These are phyloP conservation scores for Magnusiomyces sp. DNA, from an alignment of 1,139 yeast genomes.

Conservation along the genomic window DNA sequence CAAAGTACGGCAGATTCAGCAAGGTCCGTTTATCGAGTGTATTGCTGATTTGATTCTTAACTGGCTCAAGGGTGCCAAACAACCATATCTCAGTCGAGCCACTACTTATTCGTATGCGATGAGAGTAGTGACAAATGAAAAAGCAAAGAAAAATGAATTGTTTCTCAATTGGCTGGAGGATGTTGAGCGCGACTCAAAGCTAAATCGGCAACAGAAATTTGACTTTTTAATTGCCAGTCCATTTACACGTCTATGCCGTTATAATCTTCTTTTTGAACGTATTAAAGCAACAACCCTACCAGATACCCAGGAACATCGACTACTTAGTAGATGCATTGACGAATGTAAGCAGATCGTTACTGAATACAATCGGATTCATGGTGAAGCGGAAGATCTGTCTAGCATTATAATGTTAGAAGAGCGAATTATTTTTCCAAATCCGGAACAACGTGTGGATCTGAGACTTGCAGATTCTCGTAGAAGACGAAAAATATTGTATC, in stretches of 20 bases:
- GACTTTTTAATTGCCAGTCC: conserved; percentile 59
- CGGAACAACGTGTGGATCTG: conserved; percentile 34
- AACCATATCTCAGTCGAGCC: conserved; percentile 53
- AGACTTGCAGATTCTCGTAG: conserved; percentile 44
- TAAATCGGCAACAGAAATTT: conserved; percentile 32
- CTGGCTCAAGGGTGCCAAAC: conserved; percentile 57
- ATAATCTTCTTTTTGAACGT: conserved; percentile 59
- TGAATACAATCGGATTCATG: conserved; percentile 41
- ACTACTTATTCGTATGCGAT: conserved; percentile 31
- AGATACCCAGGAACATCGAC: conserved; percentile 47
- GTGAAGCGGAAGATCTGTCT: conserved; percentile 36
- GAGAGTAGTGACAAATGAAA: conserved; percentile 29
- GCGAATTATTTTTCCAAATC: conserved; percentile 34
- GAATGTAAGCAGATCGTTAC: conserved; percentile 39
- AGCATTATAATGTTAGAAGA: conserved; percentile 31
- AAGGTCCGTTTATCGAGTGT: conserved; percentile 60
- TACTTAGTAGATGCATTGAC: conserved; percentile 48
- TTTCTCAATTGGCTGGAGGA: conserved; percentile 44
- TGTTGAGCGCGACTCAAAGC: conserved; percentile 38
- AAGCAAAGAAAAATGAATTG: conserved; percentile 37
- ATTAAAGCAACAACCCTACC: conserved; percentile 45
- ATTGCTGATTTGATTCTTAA: conserved; percentile 56
- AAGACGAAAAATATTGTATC: conserved; percentile 44
- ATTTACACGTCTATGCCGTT: conserved; percentile 47
- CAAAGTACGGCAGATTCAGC: conserved; percentile 39